Evolutionary conservation across 73 alveolate genomes (phyloP).

Genomic region (Loxodes magnus): DNA sequence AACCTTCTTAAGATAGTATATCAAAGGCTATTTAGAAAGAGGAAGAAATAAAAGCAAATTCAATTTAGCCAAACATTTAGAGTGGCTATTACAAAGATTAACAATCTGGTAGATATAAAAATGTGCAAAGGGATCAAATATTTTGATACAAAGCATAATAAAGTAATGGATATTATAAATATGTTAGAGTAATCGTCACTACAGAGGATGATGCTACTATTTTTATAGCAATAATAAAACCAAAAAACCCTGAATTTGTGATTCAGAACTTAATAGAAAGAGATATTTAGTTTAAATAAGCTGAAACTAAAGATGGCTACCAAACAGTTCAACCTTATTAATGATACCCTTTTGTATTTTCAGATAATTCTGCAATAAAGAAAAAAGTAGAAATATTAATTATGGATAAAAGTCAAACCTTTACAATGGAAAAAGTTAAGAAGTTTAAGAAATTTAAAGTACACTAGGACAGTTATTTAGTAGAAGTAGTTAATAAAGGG

Average conservation of each 20-base stretch:
- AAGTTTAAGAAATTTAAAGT: background rate
- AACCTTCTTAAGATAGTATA: background rate
- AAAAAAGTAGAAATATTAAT: background rate
- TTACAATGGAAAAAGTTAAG: constrained; percentile 30
- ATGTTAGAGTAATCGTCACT: constrained; percentile 26
- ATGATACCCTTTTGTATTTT: background rate
- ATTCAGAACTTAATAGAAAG: background rate
- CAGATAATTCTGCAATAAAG: background rate
- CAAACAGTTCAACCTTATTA: background rate
- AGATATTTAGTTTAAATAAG: background rate
- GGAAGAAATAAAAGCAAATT: too few relatives aligned
- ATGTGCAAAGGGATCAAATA: too few relatives aligned
- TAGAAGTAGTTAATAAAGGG: constrained; percentile 1
- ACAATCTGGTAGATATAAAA: too few relatives aligned
- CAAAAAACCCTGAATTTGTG: constrained; percentile 14
- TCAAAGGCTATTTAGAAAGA: background rate
- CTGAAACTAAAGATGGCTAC: background rate
- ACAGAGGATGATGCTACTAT: constrained; percentile 52
- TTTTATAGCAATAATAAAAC: constrained; percentile 19
- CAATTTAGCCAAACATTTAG: too few relatives aligned
- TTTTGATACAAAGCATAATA: background rate
- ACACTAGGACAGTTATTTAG: background rate
- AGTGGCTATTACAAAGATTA: too few relatives aligned
- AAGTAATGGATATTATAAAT: constrained; percentile 10
- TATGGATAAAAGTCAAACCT: background rate